Conservation (phyloP, 2,329 filamentous ascomycete species). For the Zelopaecilomyces penicillatus region DNA sequence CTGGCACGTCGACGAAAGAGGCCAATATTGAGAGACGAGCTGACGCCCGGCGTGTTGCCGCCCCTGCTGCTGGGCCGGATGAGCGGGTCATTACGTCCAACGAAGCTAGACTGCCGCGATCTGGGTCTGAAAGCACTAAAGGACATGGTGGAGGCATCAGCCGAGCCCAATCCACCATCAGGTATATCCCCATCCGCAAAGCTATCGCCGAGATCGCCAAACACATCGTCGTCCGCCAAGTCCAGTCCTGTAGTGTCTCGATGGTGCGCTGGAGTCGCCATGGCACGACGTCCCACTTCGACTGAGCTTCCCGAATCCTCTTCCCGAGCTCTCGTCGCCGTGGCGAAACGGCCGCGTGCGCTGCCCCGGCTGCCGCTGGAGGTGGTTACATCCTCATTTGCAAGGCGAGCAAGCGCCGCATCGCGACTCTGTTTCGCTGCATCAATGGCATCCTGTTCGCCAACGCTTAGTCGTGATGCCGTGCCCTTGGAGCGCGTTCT, state of each 20-base stretch:
- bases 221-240: constrained; percentile 38
- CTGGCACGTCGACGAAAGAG: constrained; percentile 48
- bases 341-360: neutral
- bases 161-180: constrained; percentile 25
- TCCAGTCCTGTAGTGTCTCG: constrained; percentile 41
- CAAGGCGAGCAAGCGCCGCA: constrained; percentile 28
- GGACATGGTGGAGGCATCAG: constrained; percentile 38
- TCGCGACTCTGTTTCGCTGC: constrained; percentile 24
- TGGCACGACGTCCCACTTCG: constrained; percentile 29
- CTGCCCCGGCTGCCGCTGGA: constrained; percentile 16
- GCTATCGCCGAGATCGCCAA: constrained; percentile 36
- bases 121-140: constrained; percentile 38
- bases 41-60: constrained; percentile 38
- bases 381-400: constrained; percentile 25
- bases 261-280: constrained; percentile 25
- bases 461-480: constrained; percentile 12
- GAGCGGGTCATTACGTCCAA: constrained; percentile 41
- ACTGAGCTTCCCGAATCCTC: constrained; percentile 24
- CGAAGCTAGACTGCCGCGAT: constrained; percentile 41
- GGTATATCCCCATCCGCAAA: constrained; percentile 32
- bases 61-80: constrained; percentile 46
- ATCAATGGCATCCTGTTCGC: constrained; percentile 19
- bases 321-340: constrained; percentile 11
- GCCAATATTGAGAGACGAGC: constrained; percentile 46
- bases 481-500: constrained; percentile 9